These are phyloP conservation scores for Penicillium hesseltinei DNA, from an alignment of 2,329 filamentous ascomycete species.

Conservation along the genomic window DNA sequence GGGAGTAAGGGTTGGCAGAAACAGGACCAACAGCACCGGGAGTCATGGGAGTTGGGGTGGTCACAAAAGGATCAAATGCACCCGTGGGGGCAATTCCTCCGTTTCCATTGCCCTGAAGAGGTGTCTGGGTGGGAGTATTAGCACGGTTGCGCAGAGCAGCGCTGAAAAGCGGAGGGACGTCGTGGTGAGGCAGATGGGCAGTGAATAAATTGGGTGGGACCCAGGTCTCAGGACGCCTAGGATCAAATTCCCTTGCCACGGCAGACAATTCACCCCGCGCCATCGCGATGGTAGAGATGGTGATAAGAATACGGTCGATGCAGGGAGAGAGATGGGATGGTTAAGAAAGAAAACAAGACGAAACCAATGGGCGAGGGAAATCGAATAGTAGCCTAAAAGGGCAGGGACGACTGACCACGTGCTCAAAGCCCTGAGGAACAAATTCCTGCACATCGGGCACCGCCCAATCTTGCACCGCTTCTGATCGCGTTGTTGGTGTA, in stretches of 20 bases:
- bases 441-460: conserved; percentile 49
- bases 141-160: not conserved
- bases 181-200: not conserved
- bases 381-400: not conserved
- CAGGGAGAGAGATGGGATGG: not conserved
- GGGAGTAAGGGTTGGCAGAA: conserved; percentile 73
- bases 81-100: conserved; percentile 50
- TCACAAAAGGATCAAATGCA: conserved; percentile 64
- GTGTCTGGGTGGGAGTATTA: conserved; percentile 28
- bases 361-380: not conserved
- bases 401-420: conserved; percentile 43
- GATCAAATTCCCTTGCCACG: not conserved
- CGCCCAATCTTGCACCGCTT: conserved; percentile 45
- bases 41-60: conserved; percentile 56
- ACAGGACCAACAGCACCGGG: conserved; percentile 44
- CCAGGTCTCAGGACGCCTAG: not conserved
- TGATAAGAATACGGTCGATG: not conserved
- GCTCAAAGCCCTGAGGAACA: conserved; percentile 57
- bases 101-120: conserved; percentile 50
- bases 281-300: not conserved
- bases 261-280: not conserved
- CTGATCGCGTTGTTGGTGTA: conserved; percentile 42
- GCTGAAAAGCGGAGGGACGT: not conserved
- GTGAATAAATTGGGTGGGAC: not conserved
- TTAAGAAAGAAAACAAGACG: not conserved